Evolutionary conservation across 805 yeast genomes (phyloP), one percentile per base, ranked within the genome.

Genomic region (Candida ovalis): DNA sequence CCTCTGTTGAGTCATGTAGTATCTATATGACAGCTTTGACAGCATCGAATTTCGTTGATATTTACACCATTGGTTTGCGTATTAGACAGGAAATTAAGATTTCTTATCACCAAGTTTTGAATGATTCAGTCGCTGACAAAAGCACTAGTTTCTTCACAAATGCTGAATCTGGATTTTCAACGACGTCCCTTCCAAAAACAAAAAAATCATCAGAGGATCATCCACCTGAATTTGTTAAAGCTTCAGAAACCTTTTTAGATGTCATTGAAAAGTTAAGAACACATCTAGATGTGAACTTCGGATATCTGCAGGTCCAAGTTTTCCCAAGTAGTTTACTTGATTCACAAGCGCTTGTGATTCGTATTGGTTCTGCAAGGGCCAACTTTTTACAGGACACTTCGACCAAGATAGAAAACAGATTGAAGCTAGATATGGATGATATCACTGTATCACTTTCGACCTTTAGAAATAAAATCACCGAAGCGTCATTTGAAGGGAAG

Each of bases 281-380:
- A 0, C 82, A 79, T 44, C 68, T 91, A 36, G 81, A 81, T 46
- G 83, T 88, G 1, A 68, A 73, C 28, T 64, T 89, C 19, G 84
- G 83, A 1, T 67, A 67, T 4, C 61, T 86, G 17, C 67, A 80
- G 43, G 51, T 84, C 1, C 89, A 85, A 46, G 76, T 90, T 0
- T 91, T 86, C 59, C 98, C 99, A 1, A 84, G 89, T 36, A 81
- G 94, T 8, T 75, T 92, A 50, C 72, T 80, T 40, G 97, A 94
- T 58, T 66, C 84, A 1, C 88, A 85, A 55, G 96, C 87, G 0
- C 69, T 92, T 53, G 82, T 82, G 3, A 66, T 85, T 2, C 75
- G 73, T 44, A 67, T 85, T 28, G 84, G 81, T 38, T 74, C 77
- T 37, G 66, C 82, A 2, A 66, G 63, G n/a, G 86, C 80, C 9